phyloP scores from a whole-genome alignment of 495 filamentous ascomycete genomes.

The Aspergillus funiculosus region DNA sequence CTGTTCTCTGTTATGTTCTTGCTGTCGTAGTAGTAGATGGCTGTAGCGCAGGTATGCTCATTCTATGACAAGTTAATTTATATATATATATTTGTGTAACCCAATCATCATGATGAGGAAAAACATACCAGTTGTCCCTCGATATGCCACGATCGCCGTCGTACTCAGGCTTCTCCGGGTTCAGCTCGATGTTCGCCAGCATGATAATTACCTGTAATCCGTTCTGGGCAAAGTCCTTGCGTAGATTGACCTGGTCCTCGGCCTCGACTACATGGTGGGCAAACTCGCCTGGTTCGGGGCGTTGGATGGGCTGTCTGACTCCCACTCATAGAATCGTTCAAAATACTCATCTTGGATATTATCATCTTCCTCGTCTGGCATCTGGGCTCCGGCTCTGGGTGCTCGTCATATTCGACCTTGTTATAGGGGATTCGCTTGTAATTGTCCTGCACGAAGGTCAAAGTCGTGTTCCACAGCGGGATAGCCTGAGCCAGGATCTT shows the following conservation, averaged over 20 bases:
- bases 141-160: constrained; percentile 43
- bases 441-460: background rate
- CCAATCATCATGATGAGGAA: background rate
- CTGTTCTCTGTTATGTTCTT: constrained; percentile 46
- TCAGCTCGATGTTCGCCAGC: constrained; percentile 51
- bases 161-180: constrained; percentile 47
- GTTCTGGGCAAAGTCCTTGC: constrained; percentile 6
- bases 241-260: background rate
- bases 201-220: constrained; percentile 34
- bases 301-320: background rate
- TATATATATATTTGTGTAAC: too few relatives aligned
- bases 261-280: background rate
- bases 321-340: background rate
- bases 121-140: constrained; percentile 31
- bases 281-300: background rate
- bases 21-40: constrained; percentile 52
- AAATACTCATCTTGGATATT: background rate
- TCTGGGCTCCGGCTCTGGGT: background rate
- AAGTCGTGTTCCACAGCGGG: constrained; percentile 43
- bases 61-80: constrained; percentile 21
- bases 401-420: background rate
- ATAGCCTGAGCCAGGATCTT: constrained; percentile 40
- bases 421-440: background rate
- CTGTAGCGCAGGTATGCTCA: constrained; percentile 49
- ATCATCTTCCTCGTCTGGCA: background rate